Conservation (phyloP, 345 rosid genomes). For the Turritis glabra region DNA sequence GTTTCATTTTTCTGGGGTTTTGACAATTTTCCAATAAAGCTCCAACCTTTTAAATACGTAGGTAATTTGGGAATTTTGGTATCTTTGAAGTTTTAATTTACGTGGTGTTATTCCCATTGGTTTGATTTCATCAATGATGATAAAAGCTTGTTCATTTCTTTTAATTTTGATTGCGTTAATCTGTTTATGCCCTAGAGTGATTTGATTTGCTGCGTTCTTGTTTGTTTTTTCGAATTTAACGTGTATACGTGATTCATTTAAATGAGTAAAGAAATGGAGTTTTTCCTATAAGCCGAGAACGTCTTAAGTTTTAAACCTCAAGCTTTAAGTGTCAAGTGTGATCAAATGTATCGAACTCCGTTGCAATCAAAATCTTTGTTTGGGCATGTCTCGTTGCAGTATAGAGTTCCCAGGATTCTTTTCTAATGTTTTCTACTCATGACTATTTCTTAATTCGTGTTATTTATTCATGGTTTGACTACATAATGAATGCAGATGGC, state of each 20-base stretch:
- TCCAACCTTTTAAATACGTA: background rate
- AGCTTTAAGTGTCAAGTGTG: background rate
- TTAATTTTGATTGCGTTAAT: background rate
- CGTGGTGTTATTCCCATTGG: background rate
- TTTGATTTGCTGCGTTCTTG: background rate
- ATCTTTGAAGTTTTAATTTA: background rate
- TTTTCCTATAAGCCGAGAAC: background rate
- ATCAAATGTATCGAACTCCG: background rate
- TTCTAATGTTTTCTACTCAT: background rate
- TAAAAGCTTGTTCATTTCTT: background rate
- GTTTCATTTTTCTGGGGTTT: background rate
- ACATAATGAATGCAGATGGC: conserved; percentile 65
- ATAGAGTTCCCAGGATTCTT: background rate
- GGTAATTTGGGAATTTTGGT: background rate
- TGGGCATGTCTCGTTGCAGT: background rate
- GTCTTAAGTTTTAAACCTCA: background rate
- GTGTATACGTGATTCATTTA: background rate
- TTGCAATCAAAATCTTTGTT: background rate
- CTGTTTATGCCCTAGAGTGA: background rate
- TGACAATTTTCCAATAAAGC: background rate
- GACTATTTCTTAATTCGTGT: background rate
- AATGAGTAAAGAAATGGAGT: background rate
- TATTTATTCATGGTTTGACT: background rate
- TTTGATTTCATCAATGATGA: background rate
- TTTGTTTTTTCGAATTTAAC: background rate